Evolutionary conservation across 106 monocot species (phyloP), one percentile per base, ranked within the genome.

Genomic region (Chionographis japonica): DNA sequence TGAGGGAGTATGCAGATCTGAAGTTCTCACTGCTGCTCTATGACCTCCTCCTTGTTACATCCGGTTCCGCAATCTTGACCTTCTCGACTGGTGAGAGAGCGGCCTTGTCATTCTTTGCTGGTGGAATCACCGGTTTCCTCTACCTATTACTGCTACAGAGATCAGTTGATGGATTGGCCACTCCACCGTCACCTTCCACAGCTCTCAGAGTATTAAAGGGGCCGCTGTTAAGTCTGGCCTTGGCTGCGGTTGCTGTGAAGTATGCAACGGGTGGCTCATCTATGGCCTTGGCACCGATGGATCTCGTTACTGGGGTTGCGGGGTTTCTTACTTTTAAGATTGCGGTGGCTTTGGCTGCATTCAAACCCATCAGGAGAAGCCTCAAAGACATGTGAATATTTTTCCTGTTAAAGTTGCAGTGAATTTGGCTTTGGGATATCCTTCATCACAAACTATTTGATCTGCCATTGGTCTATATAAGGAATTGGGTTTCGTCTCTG

Each of bases 1-100:
- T 95, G 88, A 86, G 52, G 67, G 91, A 91, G 63, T 95, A 95
- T 63, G 66, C 81, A 8, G 82, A 91, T 84, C 85, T 95, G 38
- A 95, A 95, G 58, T 71, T 86, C 9, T 95, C 95, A 16, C 50
- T 95, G 67, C 73, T 95, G 20, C 57, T 88, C 4, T 95, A 95
- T 50, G 86, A 95, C 67, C 49, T 79, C 12, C 54, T 79, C 36
- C 72, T 88, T 58, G 40, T 88, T 37, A 60, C 55, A 13, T 17
- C 61, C n/a, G 85, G 89, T 50, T 76, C 76, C 13, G 36, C 61
- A 2, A 54, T 76, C 56, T 77, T 77, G 11, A 62, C 67, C 6
- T 56, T 79, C 27, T 39, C 67, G 43, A 40, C 59, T 4, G 49
- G 52, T 80, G 76, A 77, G 62, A 74, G 53, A 52, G 68, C 67